Percentiles rank a stretch among this genome's conserved stretches.
Conservation (phyloP, 2,329 filamentous ascomycete species). For the Pseudogymnoascus sp. region DNA sequence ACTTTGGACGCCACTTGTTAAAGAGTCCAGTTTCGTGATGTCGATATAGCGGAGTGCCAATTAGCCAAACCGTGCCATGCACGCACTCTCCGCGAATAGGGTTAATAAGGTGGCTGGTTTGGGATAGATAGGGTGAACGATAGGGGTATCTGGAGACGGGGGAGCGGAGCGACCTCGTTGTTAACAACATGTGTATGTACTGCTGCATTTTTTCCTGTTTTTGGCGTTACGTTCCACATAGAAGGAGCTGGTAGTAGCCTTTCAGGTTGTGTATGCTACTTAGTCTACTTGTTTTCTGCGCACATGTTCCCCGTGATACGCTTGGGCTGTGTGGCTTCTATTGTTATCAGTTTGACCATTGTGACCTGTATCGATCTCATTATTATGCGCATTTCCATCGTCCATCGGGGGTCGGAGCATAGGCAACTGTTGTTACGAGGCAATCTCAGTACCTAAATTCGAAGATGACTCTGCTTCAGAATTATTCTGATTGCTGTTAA, state of each 20-base stretch:
- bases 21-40: constrained; percentile 18
- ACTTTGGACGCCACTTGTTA: constrained; percentile 57
- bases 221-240: constrained; percentile 30
- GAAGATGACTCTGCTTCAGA: not conserved
- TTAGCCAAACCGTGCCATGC: not conserved
- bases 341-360: not conserved
- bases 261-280: constrained; percentile 29
- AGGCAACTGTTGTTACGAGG: not conserved
- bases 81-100: not conserved
- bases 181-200: constrained; percentile 28
- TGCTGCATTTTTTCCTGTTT: constrained; percentile 22
- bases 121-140: constrained; percentile 2
- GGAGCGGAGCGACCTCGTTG: constrained; percentile 16
- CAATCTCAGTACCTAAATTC: not conserved
- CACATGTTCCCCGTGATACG: not conserved
- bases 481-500: not conserved
- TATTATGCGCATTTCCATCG: not conserved
- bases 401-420: not conserved
- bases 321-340: not conserved
- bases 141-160: constrained; percentile 1
- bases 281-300: constrained; percentile 18
- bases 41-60: not conserved
- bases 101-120: not conserved
- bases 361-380: not conserved
- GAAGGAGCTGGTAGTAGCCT: constrained; percentile 25